A percentile compares a stretch with the other conserved stretches of the same genome.
These are phyloP conservation scores for Pyricularia sp. DNA, from an alignment of 2,329 filamentous ascomycete species.

Conservation along the genomic window DNA sequence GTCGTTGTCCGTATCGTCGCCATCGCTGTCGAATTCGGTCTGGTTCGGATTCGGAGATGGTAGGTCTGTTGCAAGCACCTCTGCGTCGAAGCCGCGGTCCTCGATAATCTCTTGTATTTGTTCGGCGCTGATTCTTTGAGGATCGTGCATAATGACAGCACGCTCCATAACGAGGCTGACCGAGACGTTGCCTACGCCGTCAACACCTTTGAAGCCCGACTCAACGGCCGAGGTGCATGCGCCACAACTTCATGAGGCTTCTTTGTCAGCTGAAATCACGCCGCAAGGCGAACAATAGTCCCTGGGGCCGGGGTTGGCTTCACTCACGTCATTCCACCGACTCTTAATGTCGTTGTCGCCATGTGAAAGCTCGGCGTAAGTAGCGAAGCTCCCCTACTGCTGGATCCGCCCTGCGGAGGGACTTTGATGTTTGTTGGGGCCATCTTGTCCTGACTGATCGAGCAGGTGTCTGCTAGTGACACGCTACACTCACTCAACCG, in stretches of 20 bases:
- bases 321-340: conserved; percentile 76
- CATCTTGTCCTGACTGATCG: conserved; percentile 25
- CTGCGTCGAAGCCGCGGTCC: conserved; percentile 84
- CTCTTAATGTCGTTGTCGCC: conserved; percentile 83
- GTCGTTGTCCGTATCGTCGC: conserved; percentile 21
- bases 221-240: conserved; percentile 95
- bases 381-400: conserved; percentile 18
- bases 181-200: conserved; percentile 77
- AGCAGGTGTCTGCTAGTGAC: not conserved
- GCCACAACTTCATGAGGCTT: conserved; percentile 56
- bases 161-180: conserved; percentile 93
- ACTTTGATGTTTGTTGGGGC: conserved; percentile 40
- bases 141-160: conserved; percentile 88
- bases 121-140: conserved; percentile 62
- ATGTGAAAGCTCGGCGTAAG: conserved; percentile 48
- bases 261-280: not conserved
- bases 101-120: conserved; percentile 79
- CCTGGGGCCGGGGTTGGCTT: not conserved
- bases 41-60: conserved; percentile 41
- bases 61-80: conserved; percentile 75
- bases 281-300: not conserved
- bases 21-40: conserved; percentile 18
- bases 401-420: conserved; percentile 27
- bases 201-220: conserved; percentile 73
- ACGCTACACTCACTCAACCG: not conserved